Evolutionary conservation across 2,329 filamentous ascomycete genomes (phyloP).

Genomic region (Stenocarpella maydis): DNA sequence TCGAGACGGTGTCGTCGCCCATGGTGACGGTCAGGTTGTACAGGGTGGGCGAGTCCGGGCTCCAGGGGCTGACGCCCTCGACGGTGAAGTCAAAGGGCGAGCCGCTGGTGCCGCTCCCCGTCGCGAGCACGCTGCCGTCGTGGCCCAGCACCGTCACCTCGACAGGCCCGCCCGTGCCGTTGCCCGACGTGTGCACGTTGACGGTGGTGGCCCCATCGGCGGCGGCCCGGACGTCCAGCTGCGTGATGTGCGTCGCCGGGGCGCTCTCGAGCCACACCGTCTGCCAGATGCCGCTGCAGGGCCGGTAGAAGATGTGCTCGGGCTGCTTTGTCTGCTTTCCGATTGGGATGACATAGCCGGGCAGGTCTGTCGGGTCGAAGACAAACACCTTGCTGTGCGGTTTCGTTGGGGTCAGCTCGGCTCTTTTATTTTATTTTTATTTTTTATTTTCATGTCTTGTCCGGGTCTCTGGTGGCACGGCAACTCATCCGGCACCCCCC

Average conservation of each 20-base stretch:
- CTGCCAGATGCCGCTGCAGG: constrained; percentile 80
- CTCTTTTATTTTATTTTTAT: background rate
- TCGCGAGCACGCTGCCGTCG: constrained; percentile 52
- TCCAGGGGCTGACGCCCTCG: constrained; percentile 67
- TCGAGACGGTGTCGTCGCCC: constrained; percentile 61
- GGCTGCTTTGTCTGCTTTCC: constrained; percentile 69
- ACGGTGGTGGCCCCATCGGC: constrained; percentile 65
- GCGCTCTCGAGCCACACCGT: constrained; percentile 75
- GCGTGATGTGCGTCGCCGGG: constrained; percentile 63
- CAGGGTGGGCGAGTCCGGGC: constrained; percentile 66
- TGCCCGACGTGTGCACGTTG: constrained; percentile 58
- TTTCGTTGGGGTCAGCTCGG: background rate
- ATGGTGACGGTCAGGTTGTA: constrained; percentile 69
- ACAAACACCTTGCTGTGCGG: constrained; percentile 64
- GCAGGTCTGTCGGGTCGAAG: constrained; percentile 70
- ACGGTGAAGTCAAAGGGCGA: constrained; percentile 63
- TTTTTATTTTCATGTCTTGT: too few relatives aligned
- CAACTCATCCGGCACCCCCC: background rate
- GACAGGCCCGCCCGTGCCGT: constrained; percentile 42
- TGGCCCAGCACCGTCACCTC: constrained; percentile 47
- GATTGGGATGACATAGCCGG: constrained; percentile 65
- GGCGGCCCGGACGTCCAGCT: constrained; percentile 66
- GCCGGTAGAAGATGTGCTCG: constrained; percentile 74
- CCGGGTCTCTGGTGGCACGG: background rate
- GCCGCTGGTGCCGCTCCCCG: constrained; percentile 55